Evolutionary conservation across 805 yeast species (phyloP).

Genomic region (Scheffersomyces stipitis): DNA sequence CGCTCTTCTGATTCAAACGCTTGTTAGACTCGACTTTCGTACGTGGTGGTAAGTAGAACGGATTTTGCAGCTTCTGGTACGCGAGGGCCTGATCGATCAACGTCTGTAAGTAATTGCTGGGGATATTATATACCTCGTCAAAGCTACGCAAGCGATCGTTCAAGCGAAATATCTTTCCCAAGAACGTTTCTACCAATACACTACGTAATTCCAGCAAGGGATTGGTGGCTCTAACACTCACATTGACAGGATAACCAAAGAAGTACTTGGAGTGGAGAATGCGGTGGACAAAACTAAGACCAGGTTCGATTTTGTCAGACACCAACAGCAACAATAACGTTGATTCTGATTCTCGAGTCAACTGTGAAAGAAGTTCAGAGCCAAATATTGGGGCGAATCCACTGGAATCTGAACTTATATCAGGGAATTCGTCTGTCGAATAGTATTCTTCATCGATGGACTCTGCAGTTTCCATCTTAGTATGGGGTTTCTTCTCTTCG

Average conservation of each 20-base stretch:
- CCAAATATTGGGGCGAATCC: slow-evolving; percentile 11
- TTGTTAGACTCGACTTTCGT: slow-evolving; percentile 2
- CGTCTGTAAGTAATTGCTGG: slow-evolving; percentile 21
- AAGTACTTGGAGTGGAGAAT: neutral
- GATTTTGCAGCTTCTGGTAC: slow-evolving; percentile 23
- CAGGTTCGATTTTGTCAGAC: neutral
- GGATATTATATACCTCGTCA: slow-evolving; percentile 13
- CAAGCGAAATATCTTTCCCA: slow-evolving; percentile 5
- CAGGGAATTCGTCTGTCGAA: neutral
- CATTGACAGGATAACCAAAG: neutral
- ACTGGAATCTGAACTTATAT: slow-evolving; percentile 1
- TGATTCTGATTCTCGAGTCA: slow-evolving; percentile 28
- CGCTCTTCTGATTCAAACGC: slow-evolving; percentile 1
- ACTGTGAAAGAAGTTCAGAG: slow-evolving; percentile 8
- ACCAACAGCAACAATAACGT: slow-evolving; percentile 11
- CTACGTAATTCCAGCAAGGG: slow-evolving; percentile 3
- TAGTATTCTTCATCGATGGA: neutral
- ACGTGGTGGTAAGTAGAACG: slow-evolving; percentile 31
- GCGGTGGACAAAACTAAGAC: neutral
- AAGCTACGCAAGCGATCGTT: slow-evolving; percentile 2
- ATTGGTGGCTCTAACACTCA: neutral
- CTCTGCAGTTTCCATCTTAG: neutral
- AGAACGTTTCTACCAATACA: slow-evolving; percentile 7
- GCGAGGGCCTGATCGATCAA: slow-evolving; percentile 21
- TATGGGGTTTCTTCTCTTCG: neutral